These are phyloP conservation scores for Paracoccidioides lutzii DNA, from an alignment of 2,329 filamentous ascomycete genomes.

Conservation along the genomic window DNA sequence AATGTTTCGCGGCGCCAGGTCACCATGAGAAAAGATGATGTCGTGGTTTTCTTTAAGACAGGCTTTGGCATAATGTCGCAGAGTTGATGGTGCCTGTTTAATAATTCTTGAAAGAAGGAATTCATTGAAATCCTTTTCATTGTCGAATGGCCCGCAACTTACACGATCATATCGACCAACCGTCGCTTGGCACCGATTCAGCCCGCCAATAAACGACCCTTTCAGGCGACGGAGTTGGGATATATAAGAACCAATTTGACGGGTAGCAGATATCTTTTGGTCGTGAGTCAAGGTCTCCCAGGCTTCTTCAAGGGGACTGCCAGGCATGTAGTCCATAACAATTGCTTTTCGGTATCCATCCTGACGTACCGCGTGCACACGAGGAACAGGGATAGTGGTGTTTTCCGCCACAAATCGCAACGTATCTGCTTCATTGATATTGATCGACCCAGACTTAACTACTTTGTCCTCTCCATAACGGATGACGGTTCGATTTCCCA, in stretches of 20 bases:
- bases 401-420: conserved; percentile 1
- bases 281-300: background rate
- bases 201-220: background rate
- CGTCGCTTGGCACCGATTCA: background rate
- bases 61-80: background rate
- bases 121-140: background rate
- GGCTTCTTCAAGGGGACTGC: background rate
- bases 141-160: background rate
- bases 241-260: background rate
- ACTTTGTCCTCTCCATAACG: background rate
- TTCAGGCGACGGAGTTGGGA: background rate
- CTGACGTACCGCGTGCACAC: background rate
- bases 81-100: background rate
- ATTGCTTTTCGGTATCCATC: background rate
- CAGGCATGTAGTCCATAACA: background rate
- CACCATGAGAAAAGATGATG: background rate
- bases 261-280: background rate
- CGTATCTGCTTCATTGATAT: background rate
- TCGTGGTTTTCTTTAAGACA: background rate
- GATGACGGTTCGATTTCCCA: background rate
- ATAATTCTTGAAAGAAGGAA: background rate
- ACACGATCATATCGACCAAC: background rate
- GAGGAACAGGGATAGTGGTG: conserved; percentile 2
- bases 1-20: background rate
- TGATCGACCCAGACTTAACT: background rate